These are phyloP conservation scores for Candida chauliodis DNA, from an alignment of 805 yeast genomes.

Conservation along the genomic window DNA sequence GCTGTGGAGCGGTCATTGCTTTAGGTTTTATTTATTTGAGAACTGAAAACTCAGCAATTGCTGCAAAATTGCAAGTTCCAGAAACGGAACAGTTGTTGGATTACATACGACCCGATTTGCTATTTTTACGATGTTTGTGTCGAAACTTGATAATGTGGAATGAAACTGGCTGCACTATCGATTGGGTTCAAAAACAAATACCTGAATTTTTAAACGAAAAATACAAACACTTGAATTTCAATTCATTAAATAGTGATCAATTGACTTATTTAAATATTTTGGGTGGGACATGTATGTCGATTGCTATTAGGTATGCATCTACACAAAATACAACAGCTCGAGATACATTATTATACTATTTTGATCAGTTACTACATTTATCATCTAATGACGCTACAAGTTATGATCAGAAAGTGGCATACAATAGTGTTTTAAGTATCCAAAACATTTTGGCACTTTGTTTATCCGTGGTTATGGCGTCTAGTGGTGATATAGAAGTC, in stretches of 20 bases:
- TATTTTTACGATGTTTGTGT: constrained; percentile 63
- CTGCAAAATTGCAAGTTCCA: constrained; percentile 60
- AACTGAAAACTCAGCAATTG: constrained; percentile 57
- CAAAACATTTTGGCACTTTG: constrained; percentile 63
- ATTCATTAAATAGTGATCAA: constrained; percentile 53
- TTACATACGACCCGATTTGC: constrained; percentile 75
- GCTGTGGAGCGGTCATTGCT: constrained; percentile 75
- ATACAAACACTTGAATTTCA: constrained; percentile 18
- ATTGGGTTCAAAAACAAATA: constrained; percentile 58
- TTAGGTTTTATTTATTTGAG: constrained; percentile 69
- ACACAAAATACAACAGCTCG: constrained; percentile 53
- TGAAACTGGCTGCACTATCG: constrained; percentile 41
- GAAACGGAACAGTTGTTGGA: constrained; percentile 54
- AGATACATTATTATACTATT: constrained; percentile 48
- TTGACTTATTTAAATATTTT: constrained; percentile 60
- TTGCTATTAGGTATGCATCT: constrained; percentile 78
- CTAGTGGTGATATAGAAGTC: constrained; percentile 81
- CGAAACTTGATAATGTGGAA: constrained; percentile 73
- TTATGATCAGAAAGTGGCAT: constrained; percentile 58
- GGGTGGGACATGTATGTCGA: constrained; percentile 71
- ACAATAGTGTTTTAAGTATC: constrained; percentile 49
- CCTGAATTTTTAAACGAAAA: constrained; percentile 43
- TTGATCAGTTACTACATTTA: constrained; percentile 46
- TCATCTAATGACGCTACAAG: constrained; percentile 25
- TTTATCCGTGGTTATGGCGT: constrained; percentile 76